phyloP scores from a whole-genome alignment of 768 basidiomycete species.

The Trametes cubensis region DNA sequence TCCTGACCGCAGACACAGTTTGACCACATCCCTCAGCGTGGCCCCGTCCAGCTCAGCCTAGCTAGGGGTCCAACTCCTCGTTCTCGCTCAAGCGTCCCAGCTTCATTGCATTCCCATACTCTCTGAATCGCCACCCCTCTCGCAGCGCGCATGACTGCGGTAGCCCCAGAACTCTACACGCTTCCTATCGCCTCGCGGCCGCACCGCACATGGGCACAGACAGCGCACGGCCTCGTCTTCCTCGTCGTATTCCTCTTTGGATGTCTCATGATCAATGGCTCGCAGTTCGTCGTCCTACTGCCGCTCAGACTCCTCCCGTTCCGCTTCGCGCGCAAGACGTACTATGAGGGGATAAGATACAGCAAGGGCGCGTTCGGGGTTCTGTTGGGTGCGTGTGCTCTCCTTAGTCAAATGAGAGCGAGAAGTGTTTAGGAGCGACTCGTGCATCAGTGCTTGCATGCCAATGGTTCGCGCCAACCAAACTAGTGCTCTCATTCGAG shows the following conservation, averaged over 20 bases:
- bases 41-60: constrained; percentile 1
- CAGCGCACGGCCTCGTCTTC: constrained; percentile 54
- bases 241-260: constrained; percentile 60
- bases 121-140: not conserved
- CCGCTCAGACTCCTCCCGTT: constrained; percentile 70
- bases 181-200: constrained; percentile 59
- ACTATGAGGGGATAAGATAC: constrained; percentile 71
- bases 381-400: constrained; percentile 59
- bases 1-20: not conserved
- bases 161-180: constrained; percentile 36
- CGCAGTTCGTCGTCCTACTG: constrained; percentile 73
- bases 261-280: constrained; percentile 68
- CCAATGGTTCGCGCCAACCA: constrained; percentile 82
- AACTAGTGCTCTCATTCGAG: constrained; percentile 73
- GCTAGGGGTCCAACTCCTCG: not conserved
- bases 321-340: constrained; percentile 53
- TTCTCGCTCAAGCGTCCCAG: not conserved
- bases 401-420: not conserved
- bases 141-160: constrained; percentile 16
- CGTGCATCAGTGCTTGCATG: constrained; percentile 65
- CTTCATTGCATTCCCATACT: too few relatives aligned
- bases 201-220: constrained; percentile 54
- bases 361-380: constrained; percentile 84
- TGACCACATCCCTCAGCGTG: not conserved
- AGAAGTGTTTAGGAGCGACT: constrained; percentile 4